Percentiles rank a stretch among this genome's conserved stretches.
phyloP scores from a whole-genome alignment of 176 grass and related monocot genomes.

The Juncus effusus region DNA sequence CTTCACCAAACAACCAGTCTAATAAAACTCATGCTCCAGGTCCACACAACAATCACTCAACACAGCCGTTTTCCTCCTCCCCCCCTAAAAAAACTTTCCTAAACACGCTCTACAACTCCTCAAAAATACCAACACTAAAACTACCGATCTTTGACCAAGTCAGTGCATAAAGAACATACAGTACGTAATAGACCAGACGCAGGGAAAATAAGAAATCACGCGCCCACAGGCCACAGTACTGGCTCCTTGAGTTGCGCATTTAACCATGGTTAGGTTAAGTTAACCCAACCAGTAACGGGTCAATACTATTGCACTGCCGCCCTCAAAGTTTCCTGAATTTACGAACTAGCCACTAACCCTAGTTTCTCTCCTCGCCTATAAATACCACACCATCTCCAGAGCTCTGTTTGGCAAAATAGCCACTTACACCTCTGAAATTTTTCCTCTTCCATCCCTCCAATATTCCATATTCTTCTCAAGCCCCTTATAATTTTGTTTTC shows the following conservation, averaged over 20 bases:
- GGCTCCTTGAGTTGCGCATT: not conserved
- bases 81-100: not conserved
- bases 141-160: not conserved
- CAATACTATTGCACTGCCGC: not conserved
- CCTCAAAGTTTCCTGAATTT: not conserved
- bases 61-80: constrained; percentile 13
- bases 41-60: constrained; percentile 7
- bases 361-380: constrained; percentile 8
- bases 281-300: constrained; percentile 15
- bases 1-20: not conserved
- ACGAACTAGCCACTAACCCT: constrained; percentile 21
- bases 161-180: not conserved
- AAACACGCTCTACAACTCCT: not conserved
- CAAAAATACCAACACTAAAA: not conserved
- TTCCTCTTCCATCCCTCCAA: not conserved
- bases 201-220: not conserved
- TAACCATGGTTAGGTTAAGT: constrained; percentile 27
- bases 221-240: not conserved
- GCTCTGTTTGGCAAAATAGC: constrained; percentile 37
- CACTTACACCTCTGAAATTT: not conserved
- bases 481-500: not conserved
- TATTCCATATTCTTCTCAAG: not conserved
- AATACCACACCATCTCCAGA: constrained; percentile 22
- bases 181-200: not conserved
- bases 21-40: not conserved